phyloP scores from a whole-genome alignment of 2,329 filamentous ascomycete genomes.

The Aureobasidium lini region DNA sequence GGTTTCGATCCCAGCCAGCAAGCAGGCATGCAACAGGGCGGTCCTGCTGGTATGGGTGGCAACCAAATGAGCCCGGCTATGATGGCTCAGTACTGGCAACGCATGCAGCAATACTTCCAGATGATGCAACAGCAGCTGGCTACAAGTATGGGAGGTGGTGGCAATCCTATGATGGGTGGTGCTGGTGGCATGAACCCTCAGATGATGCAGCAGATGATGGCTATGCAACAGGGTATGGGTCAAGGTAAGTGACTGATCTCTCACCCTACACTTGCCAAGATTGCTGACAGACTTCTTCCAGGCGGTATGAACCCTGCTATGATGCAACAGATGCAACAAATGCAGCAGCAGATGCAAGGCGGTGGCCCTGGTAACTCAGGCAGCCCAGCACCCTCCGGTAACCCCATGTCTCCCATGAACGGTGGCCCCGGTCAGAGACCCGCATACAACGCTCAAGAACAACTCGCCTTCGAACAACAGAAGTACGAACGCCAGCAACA shows the following conservation, averaged over 20 bases:
- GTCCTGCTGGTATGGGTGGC: slow-evolving; percentile 23
- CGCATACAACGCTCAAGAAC: slow-evolving; percentile 61
- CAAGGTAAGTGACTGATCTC: not conserved
- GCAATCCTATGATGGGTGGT: slow-evolving; percentile 50
- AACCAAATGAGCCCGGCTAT: slow-evolving; percentile 81
- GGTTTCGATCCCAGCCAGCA: slow-evolving; percentile 22
- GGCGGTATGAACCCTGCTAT: slow-evolving; percentile 60
- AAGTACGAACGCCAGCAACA: slow-evolving; percentile 67
- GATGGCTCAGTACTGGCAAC: slow-evolving; percentile 97
- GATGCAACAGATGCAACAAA: slow-evolving; percentile 67
- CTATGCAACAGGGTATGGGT: slow-evolving; percentile 26
- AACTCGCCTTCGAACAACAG: slow-evolving; percentile 68
- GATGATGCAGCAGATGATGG: slow-evolving; percentile 37
- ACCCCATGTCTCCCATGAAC: slow-evolving; percentile 17
- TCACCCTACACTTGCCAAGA: not conserved
- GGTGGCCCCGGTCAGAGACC: slow-evolving; percentile 30
- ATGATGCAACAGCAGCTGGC: slow-evolving; percentile 79
- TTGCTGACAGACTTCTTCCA: not conserved
- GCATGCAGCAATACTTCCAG: slow-evolving; percentile 95
- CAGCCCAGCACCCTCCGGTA: slow-evolving; percentile 19
- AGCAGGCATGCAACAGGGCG: slow-evolving; percentile 27
- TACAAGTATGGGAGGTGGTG: slow-evolving; percentile 37
- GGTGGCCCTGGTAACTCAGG: slow-evolving; percentile 15
- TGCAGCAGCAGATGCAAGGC: slow-evolving; percentile 54
- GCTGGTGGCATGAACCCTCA: slow-evolving; percentile 39